Evolutionary conservation across 305 asterid genomes (phyloP).

Genomic region (Fraxinus nigra): DNA sequence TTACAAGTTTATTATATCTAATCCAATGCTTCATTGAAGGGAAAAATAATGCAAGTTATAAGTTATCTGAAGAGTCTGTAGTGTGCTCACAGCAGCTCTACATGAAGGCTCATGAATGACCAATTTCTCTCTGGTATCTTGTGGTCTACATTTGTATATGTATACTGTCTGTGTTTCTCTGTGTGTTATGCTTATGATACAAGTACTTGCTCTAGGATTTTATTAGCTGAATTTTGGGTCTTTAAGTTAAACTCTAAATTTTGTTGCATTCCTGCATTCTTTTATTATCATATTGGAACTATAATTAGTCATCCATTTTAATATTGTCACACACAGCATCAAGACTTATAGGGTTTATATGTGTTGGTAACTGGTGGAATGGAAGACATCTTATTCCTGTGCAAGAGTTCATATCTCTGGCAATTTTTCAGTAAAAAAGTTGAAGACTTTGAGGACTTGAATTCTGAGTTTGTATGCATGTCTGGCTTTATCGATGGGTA

Average conservation of each 20-base stretch:
- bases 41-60: not conserved
- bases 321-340: not conserved
- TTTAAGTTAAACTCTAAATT: not conserved
- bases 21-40: not conserved
- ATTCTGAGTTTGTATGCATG: not conserved
- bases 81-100: not conserved
- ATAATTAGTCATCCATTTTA: no score
- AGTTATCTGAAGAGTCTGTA: not conserved
- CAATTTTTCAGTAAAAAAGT: not conserved
- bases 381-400: not conserved
- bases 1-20: not conserved
- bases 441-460: not conserved
- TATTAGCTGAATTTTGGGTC: not conserved
- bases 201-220: no score
- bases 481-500: not conserved
- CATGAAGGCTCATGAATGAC: not conserved
- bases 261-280: not conserved
- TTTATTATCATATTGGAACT: not conserved
- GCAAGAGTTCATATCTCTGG: not conserved
- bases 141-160: not conserved
- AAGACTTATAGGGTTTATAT: not conserved
- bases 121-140: not conserved
- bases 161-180: not conserved
- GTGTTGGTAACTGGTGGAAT: not conserved
- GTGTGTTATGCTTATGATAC: not conserved